Evolutionary conservation across 2,329 filamentous ascomycete genomes (phyloP), one percentile per base, ranked within the genome.

Genomic region (Alternaria angustiovoidea): DNA sequence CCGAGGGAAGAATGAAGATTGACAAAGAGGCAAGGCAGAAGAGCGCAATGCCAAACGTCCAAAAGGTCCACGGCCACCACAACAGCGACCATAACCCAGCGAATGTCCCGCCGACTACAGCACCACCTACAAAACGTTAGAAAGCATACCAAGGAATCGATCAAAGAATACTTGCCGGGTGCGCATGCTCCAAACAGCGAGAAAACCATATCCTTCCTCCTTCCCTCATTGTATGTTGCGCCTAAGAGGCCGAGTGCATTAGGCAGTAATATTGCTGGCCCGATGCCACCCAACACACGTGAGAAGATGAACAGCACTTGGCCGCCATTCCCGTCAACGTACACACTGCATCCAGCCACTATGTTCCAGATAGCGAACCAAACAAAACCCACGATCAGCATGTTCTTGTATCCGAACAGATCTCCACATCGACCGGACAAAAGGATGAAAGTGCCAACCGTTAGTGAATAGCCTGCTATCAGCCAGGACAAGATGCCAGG

Each of bases 171-270:
- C 65, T 4, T 62, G 61, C 75, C 76, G 1, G 84, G 84, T 8
- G 84, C 84, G 51, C 77, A 78, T 2, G 81, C 82, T 5, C 82
- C 84, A 59, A 85, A 86, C 9, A 83, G 58, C 0, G 80, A 75
- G 64, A 91, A 89, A 0, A 86, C 82, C 77, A 90, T 85, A 48
- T 86, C 83, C 73, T 89, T 90, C 59, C 83, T 81, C 53, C 75
- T 79, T 0, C 88, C 88, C 0, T 85, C 85, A 0, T 81, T 76
- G 64, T 89, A 90, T 0, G 84, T 82, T 0, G 80, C 79, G 2
- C 87, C 88, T 0, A 91, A 74, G 12, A 92, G 80, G 2, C 88
- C 88, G 22, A 91, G 75, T 0, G 82, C 87, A 62, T 90, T 91
- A 0, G 89, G 89, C 24, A 91, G 78, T 11, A 84, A 78, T 34